Conservation (phyloP, 495 filamentous ascomycete species). For the Daldinia caldariorum region DNA sequence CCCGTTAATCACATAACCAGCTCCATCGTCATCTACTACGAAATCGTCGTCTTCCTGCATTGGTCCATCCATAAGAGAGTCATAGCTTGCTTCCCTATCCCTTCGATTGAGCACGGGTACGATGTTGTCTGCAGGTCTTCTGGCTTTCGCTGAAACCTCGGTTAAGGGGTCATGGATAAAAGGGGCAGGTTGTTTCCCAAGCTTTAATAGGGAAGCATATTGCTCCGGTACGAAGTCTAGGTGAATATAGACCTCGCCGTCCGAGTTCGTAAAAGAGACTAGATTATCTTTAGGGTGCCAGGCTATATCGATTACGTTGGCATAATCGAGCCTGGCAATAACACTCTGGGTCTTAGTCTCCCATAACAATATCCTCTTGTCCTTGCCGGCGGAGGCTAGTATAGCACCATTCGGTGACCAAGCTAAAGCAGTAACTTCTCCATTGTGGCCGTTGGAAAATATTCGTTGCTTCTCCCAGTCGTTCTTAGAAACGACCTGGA, state of each 20-base stretch:
- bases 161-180: slow-evolving; percentile 83
- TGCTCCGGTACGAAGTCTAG: slow-evolving; percentile 78
- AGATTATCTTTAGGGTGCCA: slow-evolving; percentile 94
- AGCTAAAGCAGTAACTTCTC: slow-evolving; percentile 83
- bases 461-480: slow-evolving; percentile 85
- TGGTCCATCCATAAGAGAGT: slow-evolving; percentile 63
- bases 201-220: slow-evolving; percentile 65
- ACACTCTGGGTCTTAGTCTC: slow-evolving; percentile 86
- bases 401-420: slow-evolving; percentile 97
- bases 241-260: slow-evolving; percentile 91
- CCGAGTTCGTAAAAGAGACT: slow-evolving; percentile 86
- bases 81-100: slow-evolving; percentile 53
- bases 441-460: slow-evolving; percentile 81
- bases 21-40: slow-evolving; percentile 94
- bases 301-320: slow-evolving; percentile 80
- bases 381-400: slow-evolving; percentile 81
- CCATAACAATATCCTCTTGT: slow-evolving; percentile 88
- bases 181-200: slow-evolving; percentile 75
- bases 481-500: slow-evolving; percentile 83
- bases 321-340: slow-evolving; percentile 75
- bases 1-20: slow-evolving; percentile 80
- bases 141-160: slow-evolving; percentile 73
- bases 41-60: slow-evolving; percentile 73
- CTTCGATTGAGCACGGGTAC: slow-evolving; percentile 30
- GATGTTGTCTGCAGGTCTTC: slow-evolving; percentile 62